Conservation (phyloP, 352 stramenopile genomes). For the Phytophthora uliginosa region DNA sequence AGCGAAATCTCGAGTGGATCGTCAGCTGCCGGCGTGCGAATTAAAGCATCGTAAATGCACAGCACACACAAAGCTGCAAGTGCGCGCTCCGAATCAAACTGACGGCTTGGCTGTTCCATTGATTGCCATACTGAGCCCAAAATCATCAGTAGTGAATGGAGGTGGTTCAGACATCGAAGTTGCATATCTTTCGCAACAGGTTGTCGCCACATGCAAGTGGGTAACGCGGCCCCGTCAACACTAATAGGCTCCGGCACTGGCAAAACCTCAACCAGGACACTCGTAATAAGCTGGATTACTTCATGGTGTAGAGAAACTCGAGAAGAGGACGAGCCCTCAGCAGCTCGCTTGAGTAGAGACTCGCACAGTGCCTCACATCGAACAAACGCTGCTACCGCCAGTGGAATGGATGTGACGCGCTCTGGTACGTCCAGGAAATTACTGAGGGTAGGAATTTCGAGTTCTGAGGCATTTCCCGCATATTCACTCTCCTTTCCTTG, state of each 20-base stretch:
- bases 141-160: slow-evolving; percentile 86
- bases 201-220: slow-evolving; percentile 79
- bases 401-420: slow-evolving; percentile 73
- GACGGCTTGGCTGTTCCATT: slow-evolving; percentile 87
- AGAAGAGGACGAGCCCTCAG: slow-evolving; percentile 91
- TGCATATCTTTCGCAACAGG: slow-evolving; percentile 84
- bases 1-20: slow-evolving; percentile 81
- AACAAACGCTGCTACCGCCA: slow-evolving; percentile 86
- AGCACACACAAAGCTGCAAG: slow-evolving; percentile 84
- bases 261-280: slow-evolving; percentile 85
- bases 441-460: slow-evolving; percentile 68
- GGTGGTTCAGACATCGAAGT: slow-evolving; percentile 76
- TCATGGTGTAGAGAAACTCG: slow-evolving; percentile 90
- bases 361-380: slow-evolving; percentile 84
- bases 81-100: slow-evolving; percentile 89
- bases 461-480: slow-evolving; percentile 77
- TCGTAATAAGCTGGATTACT: slow-evolving; percentile 90
- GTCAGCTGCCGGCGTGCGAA: slow-evolving; percentile 82
- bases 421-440: slow-evolving; percentile 91
- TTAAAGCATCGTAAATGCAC: slow-evolving; percentile 84
- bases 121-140: slow-evolving; percentile 90
- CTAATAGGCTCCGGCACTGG: slow-evolving; percentile 64
- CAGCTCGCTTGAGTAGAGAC: slow-evolving; percentile 79
- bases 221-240: slow-evolving; percentile 23
- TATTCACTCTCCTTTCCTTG: slow-evolving; percentile 79